Evolutionary conservation across 495 filamentous ascomycete genomes (phyloP).

Genomic region (Sphaerosporella brunnea): DNA sequence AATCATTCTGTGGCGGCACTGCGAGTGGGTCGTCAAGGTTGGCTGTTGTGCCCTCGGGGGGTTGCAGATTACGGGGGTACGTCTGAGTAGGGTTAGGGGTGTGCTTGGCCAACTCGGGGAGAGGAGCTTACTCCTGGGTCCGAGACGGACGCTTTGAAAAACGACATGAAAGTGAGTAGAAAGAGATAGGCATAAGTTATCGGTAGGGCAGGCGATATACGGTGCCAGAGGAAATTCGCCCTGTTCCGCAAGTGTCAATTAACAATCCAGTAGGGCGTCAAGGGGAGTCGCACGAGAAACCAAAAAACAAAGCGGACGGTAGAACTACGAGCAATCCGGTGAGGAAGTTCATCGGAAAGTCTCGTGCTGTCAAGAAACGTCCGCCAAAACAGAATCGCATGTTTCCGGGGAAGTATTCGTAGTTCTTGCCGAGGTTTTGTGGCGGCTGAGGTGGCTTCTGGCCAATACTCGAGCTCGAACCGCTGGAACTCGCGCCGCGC

Average conservation of each 20-base stretch:
- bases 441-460: not conserved
- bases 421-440: constrained; percentile 45
- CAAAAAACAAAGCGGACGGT: constrained; percentile 66
- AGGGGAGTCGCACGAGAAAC: constrained; percentile 49
- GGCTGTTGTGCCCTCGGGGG: constrained; percentile 39
- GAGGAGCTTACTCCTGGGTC: constrained; percentile 66
- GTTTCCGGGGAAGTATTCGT: constrained; percentile 83
- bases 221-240: constrained; percentile 74
- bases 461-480: constrained; percentile 11
- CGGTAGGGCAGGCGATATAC: constrained; percentile 83
- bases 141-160: constrained; percentile 73
- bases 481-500: constrained; percentile 11
- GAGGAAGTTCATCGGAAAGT: constrained; percentile 78
- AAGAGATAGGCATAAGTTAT: constrained; percentile 81
- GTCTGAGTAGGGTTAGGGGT: constrained; percentile 12
- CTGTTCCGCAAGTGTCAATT: constrained; percentile 25
- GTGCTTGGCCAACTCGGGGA: not conserved
- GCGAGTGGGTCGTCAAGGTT: constrained; percentile 60
- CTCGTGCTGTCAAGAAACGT: constrained; percentile 67
- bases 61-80: constrained; percentile 32
- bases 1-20: constrained; percentile 72
- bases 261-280: not conserved
- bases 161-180: constrained; percentile 78
- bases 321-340: constrained; percentile 63
- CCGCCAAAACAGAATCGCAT: constrained; percentile 77